Conservation (phyloP, 192 early-diverging fungal species). For the Backusella australiensis region DNA sequence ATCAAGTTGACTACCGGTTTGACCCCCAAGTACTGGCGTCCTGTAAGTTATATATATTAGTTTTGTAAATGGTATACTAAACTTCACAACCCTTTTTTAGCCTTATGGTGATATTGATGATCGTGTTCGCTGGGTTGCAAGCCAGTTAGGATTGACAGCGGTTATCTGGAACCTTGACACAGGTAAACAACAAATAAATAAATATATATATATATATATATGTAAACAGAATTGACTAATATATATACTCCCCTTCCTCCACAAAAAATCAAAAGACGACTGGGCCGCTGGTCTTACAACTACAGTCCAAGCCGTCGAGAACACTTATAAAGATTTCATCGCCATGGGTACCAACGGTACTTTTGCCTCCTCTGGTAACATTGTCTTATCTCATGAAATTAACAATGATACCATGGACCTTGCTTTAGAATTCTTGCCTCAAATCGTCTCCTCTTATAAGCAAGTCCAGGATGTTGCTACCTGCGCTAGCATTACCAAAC, state of each 20-base stretch:
- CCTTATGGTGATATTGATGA: conserved; percentile 57
- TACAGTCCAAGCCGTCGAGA: conserved; percentile 6
- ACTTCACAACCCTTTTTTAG: background rate
- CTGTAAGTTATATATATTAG: conserved; percentile 2
- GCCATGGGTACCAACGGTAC: conserved; percentile 28
- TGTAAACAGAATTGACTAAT: no score
- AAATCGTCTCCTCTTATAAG: conserved; percentile 27
- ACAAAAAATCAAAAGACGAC: background rate
- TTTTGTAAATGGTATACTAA: background rate
- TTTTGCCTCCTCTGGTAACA: conserved; percentile 25
- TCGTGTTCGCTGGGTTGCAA: conserved; percentile 47
- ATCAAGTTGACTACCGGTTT: conserved; percentile 33
- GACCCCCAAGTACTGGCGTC: conserved; percentile 32
- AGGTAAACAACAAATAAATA: no score
- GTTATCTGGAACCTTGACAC: conserved; percentile 35
- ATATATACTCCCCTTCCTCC: no score
- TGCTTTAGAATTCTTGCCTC: conserved; percentile 38
- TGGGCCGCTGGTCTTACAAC: conserved; percentile 20
- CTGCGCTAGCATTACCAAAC: conserved; percentile 32
- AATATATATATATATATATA: no score
- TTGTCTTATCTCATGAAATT: conserved; percentile 39
- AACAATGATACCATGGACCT: conserved; percentile 30
- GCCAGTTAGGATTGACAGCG: conserved; percentile 35
- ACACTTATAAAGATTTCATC: conserved; percentile 19
- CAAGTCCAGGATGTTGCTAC: conserved; percentile 25